Evolutionary conservation across 129 eudicot species (phyloP).

Genomic region (Deinandra increscens): DNA sequence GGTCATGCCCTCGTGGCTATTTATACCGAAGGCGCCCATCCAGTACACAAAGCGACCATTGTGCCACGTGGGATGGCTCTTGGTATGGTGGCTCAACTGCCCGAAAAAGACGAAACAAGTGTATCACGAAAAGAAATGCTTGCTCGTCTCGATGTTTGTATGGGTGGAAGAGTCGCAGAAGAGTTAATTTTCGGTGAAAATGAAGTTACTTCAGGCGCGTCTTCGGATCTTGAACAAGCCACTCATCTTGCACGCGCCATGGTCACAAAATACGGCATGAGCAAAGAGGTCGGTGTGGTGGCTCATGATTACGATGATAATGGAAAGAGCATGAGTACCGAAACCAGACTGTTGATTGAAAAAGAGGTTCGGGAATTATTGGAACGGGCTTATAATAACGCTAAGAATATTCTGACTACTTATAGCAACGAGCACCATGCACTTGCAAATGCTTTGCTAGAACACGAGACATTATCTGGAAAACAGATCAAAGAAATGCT

Average conservation of each 20-base stretch:
- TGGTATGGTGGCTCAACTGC: conserved; percentile 91
- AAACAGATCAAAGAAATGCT: conserved; percentile 70
- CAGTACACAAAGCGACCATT: conserved; percentile 95
- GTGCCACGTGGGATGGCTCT: conserved; percentile 93
- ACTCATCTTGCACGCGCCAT: conserved; percentile 82
- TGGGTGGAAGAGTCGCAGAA: conserved; percentile 98
- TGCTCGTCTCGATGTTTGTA: conserved; percentile 80
- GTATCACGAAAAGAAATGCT: conserved; percentile 91
- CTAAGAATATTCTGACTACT: conserved; percentile 60
- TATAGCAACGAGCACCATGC: conserved; percentile 71
- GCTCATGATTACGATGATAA: conserved; percentile 84
- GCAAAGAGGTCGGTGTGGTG: conserved; percentile 78
- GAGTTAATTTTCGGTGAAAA: conserved; percentile 91
- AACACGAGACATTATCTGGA: conserved; percentile 77
- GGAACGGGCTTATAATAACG: conserved; percentile 74
- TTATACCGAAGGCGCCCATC: conserved; percentile 90
- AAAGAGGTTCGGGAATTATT: conserved; percentile 70
- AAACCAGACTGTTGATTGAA: conserved; percentile 75
- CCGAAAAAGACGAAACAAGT: conserved; percentile 88
- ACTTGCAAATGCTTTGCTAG: conserved; percentile 81
- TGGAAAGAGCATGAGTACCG: conserved; percentile 95
- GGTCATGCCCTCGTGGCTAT: conserved; percentile 94
- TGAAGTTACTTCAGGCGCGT: conserved; percentile 95
- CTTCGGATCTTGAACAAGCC: conserved; percentile 78
- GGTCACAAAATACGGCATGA: conserved; percentile 96